Percentiles rank a stretch among this genome's conserved stretches.
Conservation (phyloP, 495 filamentous ascomycete species). For the Opeltia flavorubescens region DNA sequence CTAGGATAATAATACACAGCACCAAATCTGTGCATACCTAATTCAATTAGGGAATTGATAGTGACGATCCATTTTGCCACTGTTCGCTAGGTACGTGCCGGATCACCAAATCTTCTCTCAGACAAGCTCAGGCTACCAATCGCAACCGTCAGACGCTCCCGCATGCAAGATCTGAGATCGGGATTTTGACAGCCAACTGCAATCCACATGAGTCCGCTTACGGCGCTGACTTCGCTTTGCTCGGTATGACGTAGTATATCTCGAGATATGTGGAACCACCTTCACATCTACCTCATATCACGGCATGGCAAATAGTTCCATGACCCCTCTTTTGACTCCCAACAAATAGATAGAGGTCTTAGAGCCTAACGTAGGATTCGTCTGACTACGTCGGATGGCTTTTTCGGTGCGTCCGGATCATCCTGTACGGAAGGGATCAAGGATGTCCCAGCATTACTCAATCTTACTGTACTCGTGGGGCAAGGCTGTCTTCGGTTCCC, state of each 20-base stretch:
- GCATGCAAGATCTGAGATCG: neutral
- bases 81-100: neutral
- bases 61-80: neutral
- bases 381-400: no score
- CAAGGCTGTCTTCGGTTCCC: neutral
- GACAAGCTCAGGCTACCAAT: conserved; percentile 8
- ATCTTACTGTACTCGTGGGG: neutral
- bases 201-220: neutral
- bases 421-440: neutral
- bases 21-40: no score
- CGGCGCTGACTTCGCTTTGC: neutral
- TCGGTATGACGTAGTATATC: no score
- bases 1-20: no score
- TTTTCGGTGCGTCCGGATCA: neutral
- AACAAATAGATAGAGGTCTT: no score
- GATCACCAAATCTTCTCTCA: conserved; percentile 8
- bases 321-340: no score
- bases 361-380: no score
- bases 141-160: conserved; percentile 1
- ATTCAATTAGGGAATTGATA: no score
- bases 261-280: no score
- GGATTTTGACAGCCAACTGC: no score
- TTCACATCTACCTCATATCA: no score
- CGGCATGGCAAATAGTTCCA: no score
- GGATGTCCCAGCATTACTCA: neutral